Evolutionary conservation across 2,329 filamentous ascomycete species (phyloP).

Genomic region (Penicillium sp.): DNA sequence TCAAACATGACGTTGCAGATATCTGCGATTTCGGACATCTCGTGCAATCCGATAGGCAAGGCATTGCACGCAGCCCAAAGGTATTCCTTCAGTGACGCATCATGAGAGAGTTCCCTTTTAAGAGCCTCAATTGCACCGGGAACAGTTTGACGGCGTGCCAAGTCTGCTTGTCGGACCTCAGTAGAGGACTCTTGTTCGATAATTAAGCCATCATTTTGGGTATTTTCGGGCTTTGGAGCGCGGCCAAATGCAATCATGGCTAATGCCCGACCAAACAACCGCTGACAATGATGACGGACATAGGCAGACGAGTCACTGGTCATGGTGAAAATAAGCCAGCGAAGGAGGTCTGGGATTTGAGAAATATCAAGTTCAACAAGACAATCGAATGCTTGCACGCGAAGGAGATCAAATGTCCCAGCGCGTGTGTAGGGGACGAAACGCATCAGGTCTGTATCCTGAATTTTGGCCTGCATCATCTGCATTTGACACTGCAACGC

Average conservation of each 20-base stretch:
- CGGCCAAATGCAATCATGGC: conserved; percentile 62
- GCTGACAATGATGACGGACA: conserved; percentile 55
- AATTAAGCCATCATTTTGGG: conserved; percentile 49
- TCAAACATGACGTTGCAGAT: conserved; percentile 59
- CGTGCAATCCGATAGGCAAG: conserved; percentile 50
- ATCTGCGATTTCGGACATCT: conserved; percentile 59
- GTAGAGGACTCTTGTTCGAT: conserved; percentile 58
- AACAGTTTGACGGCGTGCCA: conserved; percentile 57
- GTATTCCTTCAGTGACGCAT: conserved; percentile 52
- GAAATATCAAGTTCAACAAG: conserved; percentile 58
- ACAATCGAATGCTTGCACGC: conserved; percentile 59
- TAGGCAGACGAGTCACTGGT: conserved; percentile 59
- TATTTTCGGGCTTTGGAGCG: conserved; percentile 32
- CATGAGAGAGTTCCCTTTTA: conserved; percentile 52
- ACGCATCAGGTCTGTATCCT: conserved; percentile 55
- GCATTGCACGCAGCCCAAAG: conserved; percentile 60
- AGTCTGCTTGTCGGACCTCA: conserved; percentile 53
- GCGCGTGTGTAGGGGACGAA: conserved; percentile 62
- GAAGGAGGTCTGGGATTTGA: conserved; percentile 52
- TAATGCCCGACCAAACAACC: conserved; percentile 55
- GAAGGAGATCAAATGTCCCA: conserved; percentile 61
- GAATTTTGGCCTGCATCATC: conserved; percentile 55
- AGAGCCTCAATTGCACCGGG: conserved; percentile 59
- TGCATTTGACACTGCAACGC: conserved; percentile 60
- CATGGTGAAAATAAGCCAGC: conserved; percentile 59